Percentiles rank a stretch among this genome's conserved stretches.
Conservation (phyloP, 2,329 filamentous ascomycete genomes). For the Anthostomella pinea region DNA sequence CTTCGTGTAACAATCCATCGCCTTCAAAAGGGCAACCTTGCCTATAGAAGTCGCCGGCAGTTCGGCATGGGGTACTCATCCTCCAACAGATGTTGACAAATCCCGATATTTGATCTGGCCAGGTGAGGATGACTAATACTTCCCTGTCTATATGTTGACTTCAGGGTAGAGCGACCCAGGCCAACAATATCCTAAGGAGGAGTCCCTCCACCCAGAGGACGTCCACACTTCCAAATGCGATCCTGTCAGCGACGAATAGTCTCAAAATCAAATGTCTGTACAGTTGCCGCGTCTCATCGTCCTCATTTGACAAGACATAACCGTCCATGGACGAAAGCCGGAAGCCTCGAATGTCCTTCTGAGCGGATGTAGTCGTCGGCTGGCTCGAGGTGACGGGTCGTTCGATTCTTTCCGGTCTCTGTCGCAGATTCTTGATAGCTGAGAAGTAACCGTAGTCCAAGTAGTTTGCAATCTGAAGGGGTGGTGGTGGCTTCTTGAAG, state of each 20-base stretch:
- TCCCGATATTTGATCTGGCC: neutral
- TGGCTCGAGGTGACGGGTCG: conserved; percentile 40
- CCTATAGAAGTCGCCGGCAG: neutral
- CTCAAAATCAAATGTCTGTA: conserved; percentile 40
- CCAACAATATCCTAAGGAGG: conserved; percentile 31
- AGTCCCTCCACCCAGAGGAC: conserved; percentile 34
- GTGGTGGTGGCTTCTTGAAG: conserved; percentile 37
- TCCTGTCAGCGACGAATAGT: conserved; percentile 43
- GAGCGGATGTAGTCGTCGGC: conserved; percentile 7
- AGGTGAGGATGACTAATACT: too few relatives aligned
- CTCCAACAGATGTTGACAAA: neutral
- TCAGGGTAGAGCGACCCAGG: conserved; percentile 27
- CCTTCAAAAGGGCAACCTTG: too few relatives aligned
- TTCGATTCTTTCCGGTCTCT: conserved; percentile 39
- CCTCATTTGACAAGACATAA: conserved; percentile 39
- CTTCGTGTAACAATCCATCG: too few relatives aligned
- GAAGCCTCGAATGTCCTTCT: conserved; percentile 44
- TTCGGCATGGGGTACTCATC: neutral
- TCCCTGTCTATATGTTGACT: too few relatives aligned
- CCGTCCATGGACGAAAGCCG: conserved; percentile 51
- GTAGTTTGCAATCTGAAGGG: conserved; percentile 33
- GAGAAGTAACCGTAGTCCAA: conserved; percentile 42
- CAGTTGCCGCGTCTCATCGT: conserved; percentile 22
- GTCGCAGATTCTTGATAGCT: conserved; percentile 43
- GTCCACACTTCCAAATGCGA: conserved; percentile 36